Percentiles rank a stretch among this genome's conserved stretches.
Conservation (phyloP, 129 eudicot species). For the Smallanthus sonchifolius region DNA sequence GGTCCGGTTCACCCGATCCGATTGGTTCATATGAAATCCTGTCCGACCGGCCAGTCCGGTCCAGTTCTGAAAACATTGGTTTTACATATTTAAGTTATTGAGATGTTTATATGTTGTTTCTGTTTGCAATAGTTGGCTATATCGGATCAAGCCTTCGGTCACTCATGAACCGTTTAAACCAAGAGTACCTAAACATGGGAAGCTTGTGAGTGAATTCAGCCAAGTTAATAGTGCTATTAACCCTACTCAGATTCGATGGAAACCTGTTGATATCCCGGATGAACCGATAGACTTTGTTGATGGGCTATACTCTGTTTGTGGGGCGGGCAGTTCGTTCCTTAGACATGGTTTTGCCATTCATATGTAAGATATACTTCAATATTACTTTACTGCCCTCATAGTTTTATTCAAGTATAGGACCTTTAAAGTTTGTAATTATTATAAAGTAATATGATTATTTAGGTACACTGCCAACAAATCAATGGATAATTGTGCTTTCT, state of each 20-base stretch:
- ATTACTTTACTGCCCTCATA: not conserved
- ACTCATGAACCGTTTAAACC: constrained; percentile 93
- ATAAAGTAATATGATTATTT: not conserved
- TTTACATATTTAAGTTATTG: not conserved
- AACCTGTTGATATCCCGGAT: constrained; percentile 63
- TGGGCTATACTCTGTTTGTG: constrained; percentile 82
- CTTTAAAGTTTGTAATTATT: not conserved
- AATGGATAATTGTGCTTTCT: constrained; percentile 89
- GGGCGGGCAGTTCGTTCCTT: constrained; percentile 95
- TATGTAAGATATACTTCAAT: constrained; percentile 52
- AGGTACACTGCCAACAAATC: constrained; percentile 91
- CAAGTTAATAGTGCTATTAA: constrained; percentile 68
- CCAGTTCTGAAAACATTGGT: not conserved
- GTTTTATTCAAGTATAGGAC: not conserved
- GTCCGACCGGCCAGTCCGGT: no score
- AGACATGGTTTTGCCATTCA: constrained; percentile 96
- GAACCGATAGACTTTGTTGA: constrained; percentile 70
- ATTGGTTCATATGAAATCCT: no score
- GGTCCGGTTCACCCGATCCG: no score
- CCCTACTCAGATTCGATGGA: constrained; percentile 94
- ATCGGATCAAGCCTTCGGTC: constrained; percentile 92
- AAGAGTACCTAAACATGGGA: constrained; percentile 55
- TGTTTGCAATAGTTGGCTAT: constrained; percentile 70
- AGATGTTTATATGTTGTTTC: not conserved
- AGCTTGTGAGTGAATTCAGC: constrained; percentile 82